Percentiles rank a stretch among this genome's conserved stretches.
Evolutionary conservation across 2,329 filamentous ascomycete genomes (phyloP).

Genomic region (Beauveria sp.): DNA sequence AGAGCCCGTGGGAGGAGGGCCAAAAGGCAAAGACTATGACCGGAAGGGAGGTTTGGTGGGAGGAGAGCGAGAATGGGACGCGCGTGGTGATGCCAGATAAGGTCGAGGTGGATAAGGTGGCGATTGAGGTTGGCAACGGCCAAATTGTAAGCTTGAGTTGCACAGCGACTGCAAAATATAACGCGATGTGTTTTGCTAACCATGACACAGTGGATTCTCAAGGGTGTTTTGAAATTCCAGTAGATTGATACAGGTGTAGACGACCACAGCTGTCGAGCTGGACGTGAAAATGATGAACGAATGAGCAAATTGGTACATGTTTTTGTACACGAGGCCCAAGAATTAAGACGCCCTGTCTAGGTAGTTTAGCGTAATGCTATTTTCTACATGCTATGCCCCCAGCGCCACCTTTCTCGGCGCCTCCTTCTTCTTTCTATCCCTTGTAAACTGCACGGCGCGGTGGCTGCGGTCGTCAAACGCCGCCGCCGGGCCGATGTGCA

Average conservation of each 20-base stretch:
- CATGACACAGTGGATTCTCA: conserved; percentile 54
- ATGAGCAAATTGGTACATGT: not conserved
- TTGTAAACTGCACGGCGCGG: conserved; percentile 52
- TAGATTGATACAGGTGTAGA: conserved; percentile 13
- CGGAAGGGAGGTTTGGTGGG: conserved; percentile 72
- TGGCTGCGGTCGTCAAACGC: conserved; percentile 65
- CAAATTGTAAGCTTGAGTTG: conserved; percentile 51
- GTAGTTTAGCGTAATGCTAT: not conserved
- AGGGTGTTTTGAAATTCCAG: conserved; percentile 40
- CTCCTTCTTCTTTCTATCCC: conserved; percentile 24
- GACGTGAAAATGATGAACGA: conserved; percentile 2
- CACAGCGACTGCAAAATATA: no score
- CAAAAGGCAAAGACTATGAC: conserved; percentile 57
- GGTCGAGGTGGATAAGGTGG: conserved; percentile 68
- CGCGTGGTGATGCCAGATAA: conserved; percentile 70
- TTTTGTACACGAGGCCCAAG: not conserved
- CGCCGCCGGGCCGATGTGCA: conserved; percentile 63
- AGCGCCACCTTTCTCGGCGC: conserved; percentile 27
- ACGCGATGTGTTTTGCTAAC: conserved; percentile 12
- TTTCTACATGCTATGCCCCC: conserved; percentile 22
- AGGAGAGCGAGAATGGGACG: conserved; percentile 58
- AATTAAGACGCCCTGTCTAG: not conserved
- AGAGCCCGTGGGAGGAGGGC: conserved; percentile 66
- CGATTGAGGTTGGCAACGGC: conserved; percentile 74
- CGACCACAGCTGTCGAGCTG: not conserved